Base-by-base conservation (phyloP, 257 asterid genomes). In the Buddleja alternifolia region DNA sequence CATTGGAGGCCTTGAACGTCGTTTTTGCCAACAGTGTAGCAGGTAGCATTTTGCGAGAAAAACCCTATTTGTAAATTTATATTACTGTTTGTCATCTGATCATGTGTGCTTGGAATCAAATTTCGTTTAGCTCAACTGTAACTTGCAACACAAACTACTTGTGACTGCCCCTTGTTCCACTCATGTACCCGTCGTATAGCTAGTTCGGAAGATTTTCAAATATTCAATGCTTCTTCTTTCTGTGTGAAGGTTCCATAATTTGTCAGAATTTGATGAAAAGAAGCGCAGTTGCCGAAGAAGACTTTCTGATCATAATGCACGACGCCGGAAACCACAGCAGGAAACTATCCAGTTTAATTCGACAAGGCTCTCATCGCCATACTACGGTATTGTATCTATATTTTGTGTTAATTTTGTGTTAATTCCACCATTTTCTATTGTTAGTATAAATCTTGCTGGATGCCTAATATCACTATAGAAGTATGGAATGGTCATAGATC, bases 21-120 rank as follows among this genome's bases (percentile, higher is more conserved):
- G 98, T 21, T 93, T 93, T 79, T 93, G 98, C 78, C 98, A 93
- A 67, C 98, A 93, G 75, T 93, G 98, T 80, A 93, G 98, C 90
- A 90, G 98, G 97, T 93, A 52, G 45, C 40, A 12, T 46, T 8
- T 7, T 0, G 8, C 41, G 41, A 51, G 25, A 73, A 32, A 14
- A 8, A 9, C 44, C 52, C 36, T 44, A 69, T 16, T 21, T 48
- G 11, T 48, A 50, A 46, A 25, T 50, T 51, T 25, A 51, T n/a
- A 14, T 14, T 7, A 39, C 15, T 72, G 50, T 46, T 17, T 65
- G 57, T 53, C 39, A 42, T 25, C 44, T 17, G 34, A 19, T 36
- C 32, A 16, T 36, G 40, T 15, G 8, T 12, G 5, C 36, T 8
- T 29, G 48, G 19, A 9, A 8, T 16, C 42, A 17, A 42, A 54